Evolutionary conservation across 352 stramenopile species (phyloP), one percentile per base, ranked within the genome.

Genomic region (Phytophthora idaei): DNA sequence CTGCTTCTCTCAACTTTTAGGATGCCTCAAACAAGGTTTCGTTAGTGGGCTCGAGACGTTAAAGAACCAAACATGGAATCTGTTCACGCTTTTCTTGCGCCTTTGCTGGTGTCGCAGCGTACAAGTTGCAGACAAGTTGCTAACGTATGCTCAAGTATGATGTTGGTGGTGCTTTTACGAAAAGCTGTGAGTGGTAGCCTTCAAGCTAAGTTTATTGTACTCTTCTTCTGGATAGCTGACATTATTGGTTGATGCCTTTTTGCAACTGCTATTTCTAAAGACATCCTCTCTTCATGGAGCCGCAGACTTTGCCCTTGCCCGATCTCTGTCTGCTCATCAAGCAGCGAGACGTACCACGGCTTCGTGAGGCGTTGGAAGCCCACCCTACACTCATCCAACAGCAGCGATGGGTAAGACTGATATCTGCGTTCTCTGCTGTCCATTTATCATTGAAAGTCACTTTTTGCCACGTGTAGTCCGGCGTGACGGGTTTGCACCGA

Each of bases 291-390:
- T 9, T 57, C 32, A 68, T 60, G 53, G 21, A 61, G 10, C 27
- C 47, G 32, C 57, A 36, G 17, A 37, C 45, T 29, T 37, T 36
- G 3, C 39, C 67, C 5, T 28, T 61, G n/a, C 50, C 71, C 34
- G 83, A 92, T 57, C 48, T 90, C 3, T 87, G 83, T 63, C 70
- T 92, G 46, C 69, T 92, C 14, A 73, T 92, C 47, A 70, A 57
- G n/a, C 68, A 77, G 37, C 76, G 69, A 10, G 65, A 90, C 32
- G 44, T 76, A 4, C 58, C 60, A 6, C 71, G 61, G 4, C 64
- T 93, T 12, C 71, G 68, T 8, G 42, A 57, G 14, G 62, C 61
- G 28, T 67, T 91, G 11, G 64, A 73, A 5, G 57, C 72, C 5
- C 56, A 78, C 17, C 76, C 79, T 1, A 31, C 53, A 5, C 60